Conservation (phyloP, 176 grass and related monocot species). For the Oropetium thomaeum region DNA sequence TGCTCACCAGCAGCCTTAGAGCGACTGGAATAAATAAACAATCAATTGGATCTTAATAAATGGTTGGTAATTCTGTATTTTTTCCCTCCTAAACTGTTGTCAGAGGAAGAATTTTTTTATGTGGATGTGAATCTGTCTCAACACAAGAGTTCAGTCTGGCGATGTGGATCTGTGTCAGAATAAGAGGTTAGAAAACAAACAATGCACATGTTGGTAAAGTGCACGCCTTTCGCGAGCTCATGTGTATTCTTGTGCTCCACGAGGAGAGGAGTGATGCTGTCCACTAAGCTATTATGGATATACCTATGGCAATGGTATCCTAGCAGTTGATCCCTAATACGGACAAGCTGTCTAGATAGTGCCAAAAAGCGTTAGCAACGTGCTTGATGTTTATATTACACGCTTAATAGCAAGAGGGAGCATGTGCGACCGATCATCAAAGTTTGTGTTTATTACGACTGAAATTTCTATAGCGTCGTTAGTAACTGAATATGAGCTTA, state of each 20-base stretch:
- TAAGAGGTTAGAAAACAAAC: not conserved
- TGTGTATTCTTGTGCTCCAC: not conserved
- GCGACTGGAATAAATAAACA: not conserved
- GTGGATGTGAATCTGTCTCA: not conserved
- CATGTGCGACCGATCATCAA: not conserved
- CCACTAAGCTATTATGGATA: constrained; percentile 32
- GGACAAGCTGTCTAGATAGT: constrained; percentile 20
- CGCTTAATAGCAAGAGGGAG: not conserved
- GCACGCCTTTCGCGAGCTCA: constrained; percentile 17
- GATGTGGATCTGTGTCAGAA: not conserved
- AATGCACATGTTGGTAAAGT: not conserved
- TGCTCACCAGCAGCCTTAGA: not conserved
- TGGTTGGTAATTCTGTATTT: not conserved
- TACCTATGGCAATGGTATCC: constrained; percentile 6
- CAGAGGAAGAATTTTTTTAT: not conserved
- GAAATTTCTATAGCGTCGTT: not conserved
- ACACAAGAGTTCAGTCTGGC: not conserved
- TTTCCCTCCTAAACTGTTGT: not conserved
- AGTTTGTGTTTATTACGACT: not conserved
- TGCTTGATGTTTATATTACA: constrained; percentile 14
- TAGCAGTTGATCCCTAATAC: not conserved
- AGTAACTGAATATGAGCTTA: not conserved
- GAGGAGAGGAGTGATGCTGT: constrained; percentile 16
- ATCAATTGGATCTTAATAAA: not conserved
- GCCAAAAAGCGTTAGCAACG: not conserved